Percentiles rank a stretch among this genome's conserved stretches.
These are phyloP conservation scores for Penicillium robsamsonii DNA, from an alignment of 495 filamentous ascomycete genomes.

Conservation along the genomic window DNA sequence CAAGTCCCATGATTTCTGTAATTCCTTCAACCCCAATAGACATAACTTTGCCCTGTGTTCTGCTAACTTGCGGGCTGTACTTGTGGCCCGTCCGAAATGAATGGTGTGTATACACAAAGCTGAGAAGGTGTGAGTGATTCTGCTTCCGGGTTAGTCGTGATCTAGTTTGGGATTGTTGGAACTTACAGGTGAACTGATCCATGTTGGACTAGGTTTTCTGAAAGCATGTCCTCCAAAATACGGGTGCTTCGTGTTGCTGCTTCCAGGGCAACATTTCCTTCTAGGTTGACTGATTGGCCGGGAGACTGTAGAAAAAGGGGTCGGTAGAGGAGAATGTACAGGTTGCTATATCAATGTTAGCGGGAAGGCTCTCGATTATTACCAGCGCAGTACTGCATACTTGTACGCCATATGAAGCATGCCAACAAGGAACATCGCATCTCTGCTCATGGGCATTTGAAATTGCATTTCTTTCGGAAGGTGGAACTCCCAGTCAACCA, in stretches of 20 bases:
- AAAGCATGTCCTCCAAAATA: slow-evolving; percentile 48
- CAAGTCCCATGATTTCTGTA: slow-evolving; percentile 49
- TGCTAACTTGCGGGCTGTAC: slow-evolving; percentile 42
- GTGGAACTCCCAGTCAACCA: slow-evolving; percentile 37
- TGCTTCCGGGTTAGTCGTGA: slow-evolving; percentile 12
- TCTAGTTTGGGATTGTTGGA: neutral
- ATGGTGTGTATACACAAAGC: slow-evolving; percentile 50
- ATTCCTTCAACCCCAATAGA: slow-evolving; percentile 44
- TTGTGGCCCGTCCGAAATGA: slow-evolving; percentile 36
- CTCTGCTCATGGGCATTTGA: slow-evolving; percentile 21
- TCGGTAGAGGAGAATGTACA: slow-evolving; percentile 42
- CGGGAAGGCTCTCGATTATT: too few relatives aligned
- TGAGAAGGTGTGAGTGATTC: slow-evolving; percentile 48
- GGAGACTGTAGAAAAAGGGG: slow-evolving; percentile 35
- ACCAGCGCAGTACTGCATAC: slow-evolving; percentile 19
- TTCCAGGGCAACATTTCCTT: slow-evolving; percentile 40
- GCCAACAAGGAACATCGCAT: slow-evolving; percentile 38
- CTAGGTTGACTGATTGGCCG: slow-evolving; percentile 17
- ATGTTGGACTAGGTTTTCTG: slow-evolving; percentile 46
- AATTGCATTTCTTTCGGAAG: slow-evolving; percentile 37
- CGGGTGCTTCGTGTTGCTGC: slow-evolving; percentile 44
- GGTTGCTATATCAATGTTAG: slow-evolving; percentile 28
- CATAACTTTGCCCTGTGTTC: slow-evolving; percentile 49
- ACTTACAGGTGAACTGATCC: slow-evolving; percentile 45
- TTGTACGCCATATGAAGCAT: slow-evolving; percentile 48